Evolutionary conservation across 176 grass and related monocot species (phyloP).

Genomic region (Aegilops speltoides): DNA sequence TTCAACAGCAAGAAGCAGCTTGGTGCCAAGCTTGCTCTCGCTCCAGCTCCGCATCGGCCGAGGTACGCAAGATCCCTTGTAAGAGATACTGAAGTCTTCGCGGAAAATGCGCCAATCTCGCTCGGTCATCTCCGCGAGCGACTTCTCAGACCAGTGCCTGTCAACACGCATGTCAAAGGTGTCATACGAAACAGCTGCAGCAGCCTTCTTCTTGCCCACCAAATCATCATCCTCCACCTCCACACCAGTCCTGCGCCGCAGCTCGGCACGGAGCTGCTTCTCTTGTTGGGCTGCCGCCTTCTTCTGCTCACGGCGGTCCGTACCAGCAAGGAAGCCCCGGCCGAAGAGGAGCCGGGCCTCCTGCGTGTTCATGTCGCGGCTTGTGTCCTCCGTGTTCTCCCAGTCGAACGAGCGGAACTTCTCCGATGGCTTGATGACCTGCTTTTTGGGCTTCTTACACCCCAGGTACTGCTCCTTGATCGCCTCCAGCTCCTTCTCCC

Average conservation of each 20-base stretch:
- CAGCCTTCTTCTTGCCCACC: slow-evolving; percentile 51
- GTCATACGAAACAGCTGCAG: slow-evolving; percentile 63
- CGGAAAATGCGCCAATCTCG: slow-evolving; percentile 92
- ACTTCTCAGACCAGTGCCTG: slow-evolving; percentile 83
- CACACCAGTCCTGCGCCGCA: slow-evolving; percentile 56
- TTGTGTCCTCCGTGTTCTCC: slow-evolving; percentile 91
- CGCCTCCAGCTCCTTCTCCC: slow-evolving; percentile 74
- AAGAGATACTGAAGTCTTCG: slow-evolving; percentile 91
- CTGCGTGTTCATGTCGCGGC: slow-evolving; percentile 73
- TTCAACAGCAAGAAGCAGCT: slow-evolving; percentile 71
- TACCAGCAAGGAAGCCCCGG: slow-evolving; percentile 71
- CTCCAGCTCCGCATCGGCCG: slow-evolving; percentile 76
- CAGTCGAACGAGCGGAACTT: slow-evolving; percentile 92
- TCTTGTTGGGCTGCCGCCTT: slow-evolving; percentile 57
- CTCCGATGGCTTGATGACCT: slow-evolving; percentile 80
- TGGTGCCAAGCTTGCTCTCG: slow-evolving; percentile 69
- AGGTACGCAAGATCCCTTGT: slow-evolving; percentile 78
- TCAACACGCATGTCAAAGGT: slow-evolving; percentile 88
- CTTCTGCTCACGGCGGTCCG: slow-evolving; percentile 88
- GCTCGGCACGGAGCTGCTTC: slow-evolving; percentile 37
- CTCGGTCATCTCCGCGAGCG: slow-evolving; percentile 72
- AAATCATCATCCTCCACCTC: slow-evolving; percentile 56
- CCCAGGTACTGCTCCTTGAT: slow-evolving; percentile 94
- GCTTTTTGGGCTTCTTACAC: slow-evolving; percentile 73
- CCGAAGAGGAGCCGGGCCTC: slow-evolving; percentile 74